Percentiles rank a stretch among this genome's conserved stretches.
Evolutionary conservation across 768 basidiomycete genomes (phyloP).

Genomic region (Roridomyces roridus): DNA sequence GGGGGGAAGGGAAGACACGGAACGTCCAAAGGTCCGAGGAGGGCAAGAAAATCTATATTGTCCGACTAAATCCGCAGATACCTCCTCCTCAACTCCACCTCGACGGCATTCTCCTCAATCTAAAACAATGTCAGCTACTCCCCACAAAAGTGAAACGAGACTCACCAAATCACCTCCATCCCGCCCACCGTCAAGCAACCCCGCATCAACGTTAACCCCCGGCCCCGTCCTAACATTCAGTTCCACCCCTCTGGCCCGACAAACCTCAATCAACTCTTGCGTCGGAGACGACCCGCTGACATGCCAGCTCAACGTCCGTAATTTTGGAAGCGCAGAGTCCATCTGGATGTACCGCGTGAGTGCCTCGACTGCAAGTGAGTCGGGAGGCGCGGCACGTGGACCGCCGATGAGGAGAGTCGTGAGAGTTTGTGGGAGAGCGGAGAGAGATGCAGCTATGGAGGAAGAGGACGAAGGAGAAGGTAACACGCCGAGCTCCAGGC

Average conservation of each 20-base stretch:
- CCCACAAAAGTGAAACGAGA: background rate
- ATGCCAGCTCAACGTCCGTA: slow-evolving; percentile 11
- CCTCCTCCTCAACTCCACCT: slow-evolving; percentile 10
- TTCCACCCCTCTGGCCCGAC: background rate
- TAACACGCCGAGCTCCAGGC: slow-evolving; percentile 14
- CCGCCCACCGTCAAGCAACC: no score
- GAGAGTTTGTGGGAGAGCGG: slow-evolving; percentile 12
- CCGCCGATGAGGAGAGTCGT: slow-evolving; percentile 6
- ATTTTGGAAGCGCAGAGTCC: background rate
- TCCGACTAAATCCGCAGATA: slow-evolving; percentile 18
- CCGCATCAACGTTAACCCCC: no score
- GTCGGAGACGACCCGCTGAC: background rate
- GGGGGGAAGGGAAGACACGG: no score
- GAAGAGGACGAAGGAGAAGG: slow-evolving; percentile 1
- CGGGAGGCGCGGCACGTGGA: background rate
- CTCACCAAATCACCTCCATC: no score
- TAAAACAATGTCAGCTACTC: background rate
- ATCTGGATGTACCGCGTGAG: slow-evolving; percentile 3
- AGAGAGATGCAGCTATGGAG: background rate
- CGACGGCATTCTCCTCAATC: slow-evolving; percentile 10
- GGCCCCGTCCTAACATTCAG: background rate
- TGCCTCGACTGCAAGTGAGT: background rate
- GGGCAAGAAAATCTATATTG: no score
- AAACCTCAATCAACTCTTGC: background rate
- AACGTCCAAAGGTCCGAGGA: no score